Conservation (phyloP, 2,329 filamentous ascomycete genomes). For the Acarospora socialis region DNA sequence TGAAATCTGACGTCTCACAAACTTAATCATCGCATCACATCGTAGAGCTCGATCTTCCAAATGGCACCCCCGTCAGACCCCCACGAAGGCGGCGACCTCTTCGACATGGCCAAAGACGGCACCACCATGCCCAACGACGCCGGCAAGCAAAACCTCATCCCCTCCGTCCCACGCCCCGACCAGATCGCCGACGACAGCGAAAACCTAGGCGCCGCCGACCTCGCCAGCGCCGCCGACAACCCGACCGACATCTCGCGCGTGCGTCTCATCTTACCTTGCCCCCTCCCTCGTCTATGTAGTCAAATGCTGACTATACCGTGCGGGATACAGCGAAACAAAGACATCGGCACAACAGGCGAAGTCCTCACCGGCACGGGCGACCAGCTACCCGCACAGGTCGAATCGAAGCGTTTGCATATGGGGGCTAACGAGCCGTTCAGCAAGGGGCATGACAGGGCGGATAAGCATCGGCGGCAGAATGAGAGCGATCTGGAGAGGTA, state of each 20-base stretch:
- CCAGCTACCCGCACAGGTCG: constrained; percentile 23
- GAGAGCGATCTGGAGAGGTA: constrained; percentile 25
- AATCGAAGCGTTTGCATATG: constrained; percentile 26
- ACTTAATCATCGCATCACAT: too few species aligned
- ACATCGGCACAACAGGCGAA: constrained; percentile 24
- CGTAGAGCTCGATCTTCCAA: too few species aligned
- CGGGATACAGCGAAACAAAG: constrained; percentile 13
- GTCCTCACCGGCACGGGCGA: constrained; percentile 29
- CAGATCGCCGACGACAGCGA: constrained; percentile 26
- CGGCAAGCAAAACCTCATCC: constrained; percentile 31
- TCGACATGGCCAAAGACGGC: constrained; percentile 26
- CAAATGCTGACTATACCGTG: constrained; percentile 7
- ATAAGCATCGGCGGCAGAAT: constrained; percentile 26
- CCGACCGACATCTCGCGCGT: constrained; percentile 31
- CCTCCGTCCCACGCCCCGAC: constrained; percentile 35
- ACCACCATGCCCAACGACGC: constrained; percentile 33
- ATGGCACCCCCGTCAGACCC: constrained; percentile 14
- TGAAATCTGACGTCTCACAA: too few species aligned
- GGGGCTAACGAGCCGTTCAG: constrained; percentile 14
- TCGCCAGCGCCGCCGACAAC: constrained; percentile 34
- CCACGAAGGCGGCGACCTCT: constrained; percentile 25
- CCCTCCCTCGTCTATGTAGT: neutral
- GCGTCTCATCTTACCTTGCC: constrained; percentile 3
- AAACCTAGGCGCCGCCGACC: constrained; percentile 22
- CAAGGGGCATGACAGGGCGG: constrained; percentile 24